phyloP scores from a whole-genome alignment of 768 basidiomycete genomes.

The Lactifluus subvellereus region DNA sequence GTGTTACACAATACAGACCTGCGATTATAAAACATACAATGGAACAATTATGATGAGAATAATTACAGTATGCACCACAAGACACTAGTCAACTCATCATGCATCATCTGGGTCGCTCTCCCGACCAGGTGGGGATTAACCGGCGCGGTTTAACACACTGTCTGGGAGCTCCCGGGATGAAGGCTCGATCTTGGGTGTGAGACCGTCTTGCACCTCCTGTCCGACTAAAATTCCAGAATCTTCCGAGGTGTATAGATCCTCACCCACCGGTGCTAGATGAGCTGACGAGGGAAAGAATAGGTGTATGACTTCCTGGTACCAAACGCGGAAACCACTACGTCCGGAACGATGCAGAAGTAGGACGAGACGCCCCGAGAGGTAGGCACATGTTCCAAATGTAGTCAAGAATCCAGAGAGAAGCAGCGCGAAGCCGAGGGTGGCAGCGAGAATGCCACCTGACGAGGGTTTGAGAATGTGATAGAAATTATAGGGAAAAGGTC shows the following conservation, averaged over 20 bases:
- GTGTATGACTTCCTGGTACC: constrained; percentile 13
- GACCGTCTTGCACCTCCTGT: not conserved
- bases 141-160: not conserved
- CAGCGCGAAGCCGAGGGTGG: constrained; percentile 11
- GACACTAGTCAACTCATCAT: not conserved
- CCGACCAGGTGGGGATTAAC: not conserved
- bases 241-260: constrained; percentile 9
- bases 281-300: not conserved
- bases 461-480: not conserved
- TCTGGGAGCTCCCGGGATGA: not conserved
- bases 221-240: not conserved
- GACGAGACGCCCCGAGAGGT: constrained; percentile 15
- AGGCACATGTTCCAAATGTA: not conserved
- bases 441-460: constrained; percentile 16
- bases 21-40: not conserved
- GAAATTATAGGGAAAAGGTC: not conserved
- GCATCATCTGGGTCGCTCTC: not conserved
- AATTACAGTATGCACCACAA: not conserved
- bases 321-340: constrained; percentile 12
- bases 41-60: not conserved
- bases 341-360: constrained; percentile 4
- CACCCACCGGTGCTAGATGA: not conserved
- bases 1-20: not conserved
- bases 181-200: not conserved
- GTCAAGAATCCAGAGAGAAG: constrained; percentile 20